Conservation (phyloP, 2,329 filamentous ascomycete genomes). For the Aspergillus glaucus region DNA sequence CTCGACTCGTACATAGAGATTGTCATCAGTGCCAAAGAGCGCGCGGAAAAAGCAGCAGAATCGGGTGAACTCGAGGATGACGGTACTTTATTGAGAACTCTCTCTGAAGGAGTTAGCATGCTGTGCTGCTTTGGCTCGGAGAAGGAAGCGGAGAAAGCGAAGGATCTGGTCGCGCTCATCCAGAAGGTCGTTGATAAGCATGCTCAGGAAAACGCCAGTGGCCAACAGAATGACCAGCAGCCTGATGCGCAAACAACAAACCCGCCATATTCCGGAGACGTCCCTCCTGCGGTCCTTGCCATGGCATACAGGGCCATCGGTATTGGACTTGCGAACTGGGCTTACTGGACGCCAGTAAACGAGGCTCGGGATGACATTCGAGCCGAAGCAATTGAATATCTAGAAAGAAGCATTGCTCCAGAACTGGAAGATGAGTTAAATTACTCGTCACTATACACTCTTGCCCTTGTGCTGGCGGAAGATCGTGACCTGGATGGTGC, state of each 20-base stretch:
- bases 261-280: conserved; percentile 17
- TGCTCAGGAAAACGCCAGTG: conserved; percentile 24
- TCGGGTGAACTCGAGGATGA: conserved; percentile 71
- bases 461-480: conserved; percentile 82
- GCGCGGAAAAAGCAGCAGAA: conserved; percentile 63
- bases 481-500: conserved; percentile 72
- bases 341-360: conserved; percentile 70
- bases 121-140: conserved; percentile 74
- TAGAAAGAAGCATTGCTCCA: conserved; percentile 66
- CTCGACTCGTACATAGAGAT: conserved; percentile 90
- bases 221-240: conserved; percentile 16
- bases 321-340: conserved; percentile 80
- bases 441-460: conserved; percentile 69
- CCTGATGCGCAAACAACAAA: conserved; percentile 11
- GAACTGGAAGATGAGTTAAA: conserved; percentile 62
- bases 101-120: conserved; percentile 71
- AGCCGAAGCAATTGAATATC: conserved; percentile 65
- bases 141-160: conserved; percentile 71
- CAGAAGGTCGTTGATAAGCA: conserved; percentile 67
- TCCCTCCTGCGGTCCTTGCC: conserved; percentile 59
- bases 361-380: conserved; percentile 66
- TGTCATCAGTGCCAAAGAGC: conserved; percentile 74
- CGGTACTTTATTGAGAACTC: conserved; percentile 66
- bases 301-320: conserved; percentile 79
- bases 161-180: conserved; percentile 62